Evolutionary conservation across 495 filamentous ascomycete species (phyloP).

Genomic region (Aspergillus sclerotioniger): DNA sequence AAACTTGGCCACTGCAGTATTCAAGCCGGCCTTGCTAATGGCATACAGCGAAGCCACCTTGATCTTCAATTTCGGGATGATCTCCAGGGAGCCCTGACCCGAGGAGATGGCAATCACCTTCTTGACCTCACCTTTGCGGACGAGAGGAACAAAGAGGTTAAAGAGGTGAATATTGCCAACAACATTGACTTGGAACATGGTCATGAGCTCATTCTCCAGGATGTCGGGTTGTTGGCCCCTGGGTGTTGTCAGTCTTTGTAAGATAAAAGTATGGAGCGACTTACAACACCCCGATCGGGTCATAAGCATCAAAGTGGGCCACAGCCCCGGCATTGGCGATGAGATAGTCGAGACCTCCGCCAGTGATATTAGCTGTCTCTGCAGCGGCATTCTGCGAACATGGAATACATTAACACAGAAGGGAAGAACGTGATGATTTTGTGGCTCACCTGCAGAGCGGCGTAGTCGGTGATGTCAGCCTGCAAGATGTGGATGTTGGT

Average conservation of each 20-base stretch:
- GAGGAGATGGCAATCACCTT: conserved; percentile 56
- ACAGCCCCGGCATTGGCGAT: background rate
- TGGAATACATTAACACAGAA: background rate
- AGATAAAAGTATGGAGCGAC: background rate
- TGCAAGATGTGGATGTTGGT: conserved; percentile 47
- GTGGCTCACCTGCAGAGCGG: background rate
- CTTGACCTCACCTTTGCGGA: conserved; percentile 47
- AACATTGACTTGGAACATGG: conserved; percentile 39
- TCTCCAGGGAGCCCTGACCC: conserved; percentile 48
- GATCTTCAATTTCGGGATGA: conserved; percentile 32
- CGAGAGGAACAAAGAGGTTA: conserved; percentile 53
- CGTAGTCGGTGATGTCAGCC: conserved; percentile 37
- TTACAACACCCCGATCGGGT: background rate
- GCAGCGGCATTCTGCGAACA: background rate
- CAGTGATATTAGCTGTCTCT: background rate
- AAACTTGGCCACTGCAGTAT: conserved; percentile 46
- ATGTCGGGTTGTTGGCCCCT: background rate
- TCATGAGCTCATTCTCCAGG: background rate
- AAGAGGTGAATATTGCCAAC: conserved; percentile 50
- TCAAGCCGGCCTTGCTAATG: conserved; percentile 45
- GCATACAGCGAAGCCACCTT: conserved; percentile 30
- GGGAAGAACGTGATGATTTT: background rate
- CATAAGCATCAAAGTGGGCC: background rate
- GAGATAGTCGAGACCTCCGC: background rate
- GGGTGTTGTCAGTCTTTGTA: background rate